Evolutionary conservation across 305 asterid species (phyloP).

Genomic region (Fraxinus angustifolia): DNA sequence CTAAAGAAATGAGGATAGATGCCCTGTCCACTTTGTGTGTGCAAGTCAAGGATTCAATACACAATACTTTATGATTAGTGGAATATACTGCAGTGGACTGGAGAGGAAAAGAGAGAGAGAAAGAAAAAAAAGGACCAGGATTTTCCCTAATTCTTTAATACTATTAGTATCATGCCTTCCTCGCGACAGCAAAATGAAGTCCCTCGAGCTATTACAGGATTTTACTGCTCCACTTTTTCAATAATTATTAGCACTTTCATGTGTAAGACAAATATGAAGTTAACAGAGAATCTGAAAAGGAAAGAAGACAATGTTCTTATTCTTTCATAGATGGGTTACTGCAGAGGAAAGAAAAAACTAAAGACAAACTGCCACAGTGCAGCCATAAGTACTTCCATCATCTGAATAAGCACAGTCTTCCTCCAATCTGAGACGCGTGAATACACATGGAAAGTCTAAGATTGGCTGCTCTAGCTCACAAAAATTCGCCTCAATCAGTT

Average conservation of each 20-base stretch:
- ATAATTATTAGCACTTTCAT: background rate
- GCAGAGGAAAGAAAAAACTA: background rate
- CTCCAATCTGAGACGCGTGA: background rate
- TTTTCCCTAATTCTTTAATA: background rate
- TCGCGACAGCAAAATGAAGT: conserved; percentile 6
- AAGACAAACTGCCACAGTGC: background rate
- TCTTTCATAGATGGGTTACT: background rate
- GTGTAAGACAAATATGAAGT: background rate
- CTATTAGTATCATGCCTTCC: background rate
- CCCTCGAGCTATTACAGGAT: conserved; percentile 1
- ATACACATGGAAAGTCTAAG: background rate
- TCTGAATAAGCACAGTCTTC: conserved; percentile 15
- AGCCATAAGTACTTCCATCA: background rate
- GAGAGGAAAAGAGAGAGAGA: background rate
- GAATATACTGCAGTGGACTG: background rate
- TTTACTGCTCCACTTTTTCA: conserved; percentile 5
- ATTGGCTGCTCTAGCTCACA: background rate
- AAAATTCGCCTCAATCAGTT: background rate
- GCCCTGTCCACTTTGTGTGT: background rate
- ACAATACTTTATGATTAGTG: background rate
- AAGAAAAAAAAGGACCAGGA: background rate
- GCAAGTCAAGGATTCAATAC: background rate
- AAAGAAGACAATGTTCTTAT: background rate
- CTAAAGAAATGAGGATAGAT: background rate
- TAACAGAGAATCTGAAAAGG: background rate